Evolutionary conservation across 2,329 filamentous ascomycete species (phyloP).

Genomic region (Thelonectria olida): DNA sequence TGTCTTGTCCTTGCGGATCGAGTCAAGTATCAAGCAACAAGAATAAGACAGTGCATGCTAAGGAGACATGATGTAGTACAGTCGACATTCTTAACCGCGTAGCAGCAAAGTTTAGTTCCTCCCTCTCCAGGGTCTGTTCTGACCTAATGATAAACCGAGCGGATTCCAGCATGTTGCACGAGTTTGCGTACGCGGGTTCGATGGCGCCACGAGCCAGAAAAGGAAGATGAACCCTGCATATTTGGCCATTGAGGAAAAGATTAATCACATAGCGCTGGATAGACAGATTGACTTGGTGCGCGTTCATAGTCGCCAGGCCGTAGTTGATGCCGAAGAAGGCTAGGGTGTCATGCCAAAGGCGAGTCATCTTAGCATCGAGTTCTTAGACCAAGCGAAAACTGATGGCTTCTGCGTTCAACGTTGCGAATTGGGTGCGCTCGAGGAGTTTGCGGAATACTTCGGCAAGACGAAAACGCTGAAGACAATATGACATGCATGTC

Average conservation of each 20-base stretch:
- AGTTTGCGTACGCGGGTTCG: slow-evolving; percentile 35
- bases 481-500: slow-evolving; percentile 45
- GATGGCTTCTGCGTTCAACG: slow-evolving; percentile 38
- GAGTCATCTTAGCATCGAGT: slow-evolving; percentile 38
- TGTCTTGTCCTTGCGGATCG: background rate
- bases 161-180: slow-evolving; percentile 36
- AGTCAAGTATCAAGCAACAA: slow-evolving; percentile 40
- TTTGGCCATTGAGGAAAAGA: slow-evolving; percentile 39
- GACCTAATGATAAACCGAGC: slow-evolving; percentile 40
- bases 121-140: slow-evolving; percentile 33
- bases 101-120: slow-evolving; percentile 34
- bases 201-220: slow-evolving; percentile 39
- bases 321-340: slow-evolving; percentile 36
- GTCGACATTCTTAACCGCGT: slow-evolving; percentile 37
- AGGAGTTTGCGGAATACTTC: slow-evolving; percentile 47
- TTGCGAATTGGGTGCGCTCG: slow-evolving; percentile 39
- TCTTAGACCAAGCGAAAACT: slow-evolving; percentile 42
- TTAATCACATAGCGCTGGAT: slow-evolving; percentile 42
- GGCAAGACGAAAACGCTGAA: slow-evolving; percentile 47
- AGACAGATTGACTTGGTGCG: slow-evolving; percentile 19
- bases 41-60: slow-evolving; percentile 41
- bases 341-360: slow-evolving; percentile 34
- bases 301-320: slow-evolving; percentile 11
- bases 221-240: slow-evolving; percentile 44
- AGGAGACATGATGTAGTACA: slow-evolving; percentile 40